These are phyloP conservation scores for Alternaria postmessia DNA, from an alignment of 2,329 filamentous ascomycete species.

Conservation along the genomic window DNA sequence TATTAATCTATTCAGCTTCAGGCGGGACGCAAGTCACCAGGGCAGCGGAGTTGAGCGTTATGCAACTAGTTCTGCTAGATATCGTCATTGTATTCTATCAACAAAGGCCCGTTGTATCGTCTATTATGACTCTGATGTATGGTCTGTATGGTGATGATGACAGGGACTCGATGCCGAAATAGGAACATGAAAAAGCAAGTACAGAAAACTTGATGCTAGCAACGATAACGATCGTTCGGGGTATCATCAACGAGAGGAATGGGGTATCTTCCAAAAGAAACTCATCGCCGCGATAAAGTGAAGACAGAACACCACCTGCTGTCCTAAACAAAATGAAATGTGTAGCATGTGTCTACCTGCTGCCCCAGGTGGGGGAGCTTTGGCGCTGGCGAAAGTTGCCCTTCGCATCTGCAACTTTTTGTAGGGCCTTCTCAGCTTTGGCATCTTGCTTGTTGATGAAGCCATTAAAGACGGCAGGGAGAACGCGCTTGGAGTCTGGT, in stretches of 20 bases:
- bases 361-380: conserved; percentile 49
- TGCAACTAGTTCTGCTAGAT: conserved; percentile 16
- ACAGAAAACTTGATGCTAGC: conserved; percentile 17
- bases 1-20: conserved; percentile 17
- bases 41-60: conserved; percentile 19
- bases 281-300: conserved; percentile 13
- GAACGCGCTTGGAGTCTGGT: conserved; percentile 45
- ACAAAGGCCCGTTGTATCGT: not conserved
- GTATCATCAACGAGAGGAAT: conserved; percentile 41
- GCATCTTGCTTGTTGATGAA: conserved; percentile 46
- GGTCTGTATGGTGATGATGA: not conserved
- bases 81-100: conserved; percentile 17
- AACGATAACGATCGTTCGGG: conserved; percentile 37
- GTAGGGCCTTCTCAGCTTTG: conserved; percentile 46
- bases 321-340: not conserved
- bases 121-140: conserved; percentile 6
- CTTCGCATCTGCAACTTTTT: conserved; percentile 50
- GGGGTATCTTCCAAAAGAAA: conserved; percentile 38
- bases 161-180: not conserved
- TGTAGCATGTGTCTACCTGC: conserved; percentile 32
- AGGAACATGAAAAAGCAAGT: conserved; percentile 2
- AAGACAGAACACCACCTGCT: conserved; percentile 21
- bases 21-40: conserved; percentile 15
- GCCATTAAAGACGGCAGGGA: conserved; percentile 46
- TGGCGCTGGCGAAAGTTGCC: conserved; percentile 51